phyloP scores from a whole-genome alignment of 805 yeast genomes.

The Tetrapisispora iriomotensis region DNA sequence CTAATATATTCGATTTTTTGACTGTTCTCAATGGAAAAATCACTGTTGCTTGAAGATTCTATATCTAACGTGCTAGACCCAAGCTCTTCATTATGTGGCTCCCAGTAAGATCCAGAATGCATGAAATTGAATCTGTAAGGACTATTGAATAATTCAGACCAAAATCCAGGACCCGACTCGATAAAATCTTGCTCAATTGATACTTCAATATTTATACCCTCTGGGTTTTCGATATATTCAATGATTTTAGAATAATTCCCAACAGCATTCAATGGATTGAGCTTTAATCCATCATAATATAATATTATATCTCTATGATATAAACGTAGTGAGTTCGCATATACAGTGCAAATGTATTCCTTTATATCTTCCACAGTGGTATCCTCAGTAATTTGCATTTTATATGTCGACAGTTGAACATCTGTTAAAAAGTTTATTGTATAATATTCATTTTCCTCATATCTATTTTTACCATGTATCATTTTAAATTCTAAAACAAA shows the following conservation, averaged over 20 bases:
- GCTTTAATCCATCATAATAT: conserved; percentile 16
- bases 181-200: conserved; percentile 20
- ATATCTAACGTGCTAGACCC: not conserved
- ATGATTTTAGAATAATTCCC: conserved; percentile 14
- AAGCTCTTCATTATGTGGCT: not conserved
- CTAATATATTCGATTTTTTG: conserved; percentile 3
- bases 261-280: conserved; percentile 10
- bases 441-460: conserved; percentile 7
- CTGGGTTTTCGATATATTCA: conserved; percentile 15
- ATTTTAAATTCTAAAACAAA: conserved; percentile 22
- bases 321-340: conserved; percentile 18
- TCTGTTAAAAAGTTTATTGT: conserved; percentile 18
- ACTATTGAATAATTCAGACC: conserved; percentile 17
- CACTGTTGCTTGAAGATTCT: not conserved
- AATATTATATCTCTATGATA: conserved; percentile 16
- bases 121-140: conserved; percentile 4
- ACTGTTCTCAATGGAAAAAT: not conserved
- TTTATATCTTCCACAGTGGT: conserved; percentile 21
- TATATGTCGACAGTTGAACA: conserved; percentile 12
- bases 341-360: conserved; percentile 20
- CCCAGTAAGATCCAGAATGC: conserved; percentile 4
- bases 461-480: conserved; percentile 7
- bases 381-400: conserved; percentile 14
- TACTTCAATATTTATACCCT: conserved; percentile 16
- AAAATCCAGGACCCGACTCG: conserved; percentile 25